Evolutionary conservation across 495 filamentous ascomycete species (phyloP), one percentile per base, ranked within the genome.

Genomic region (Penicillium ochrochloron): DNA sequence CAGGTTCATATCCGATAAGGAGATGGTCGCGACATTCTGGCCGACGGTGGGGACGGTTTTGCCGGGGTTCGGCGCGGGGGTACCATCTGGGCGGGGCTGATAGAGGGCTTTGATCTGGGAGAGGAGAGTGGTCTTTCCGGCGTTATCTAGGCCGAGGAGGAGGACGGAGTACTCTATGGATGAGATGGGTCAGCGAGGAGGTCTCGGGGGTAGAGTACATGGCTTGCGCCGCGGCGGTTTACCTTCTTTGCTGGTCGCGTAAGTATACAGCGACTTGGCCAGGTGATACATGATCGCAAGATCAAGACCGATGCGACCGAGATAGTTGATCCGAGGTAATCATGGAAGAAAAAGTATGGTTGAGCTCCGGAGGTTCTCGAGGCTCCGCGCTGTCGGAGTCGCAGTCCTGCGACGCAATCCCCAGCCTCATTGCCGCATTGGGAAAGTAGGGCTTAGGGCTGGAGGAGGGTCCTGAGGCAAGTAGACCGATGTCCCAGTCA

Each of bases 41-140:
- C 95, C 95, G 72, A 99, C 95, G 17, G 95, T 99, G 17, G 95
- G 95, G 35, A 97, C 96, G 50, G 95, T 99, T 64, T 87, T 88
- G 58, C 83, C 77, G 57, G 76, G 79, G 84, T 88, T 79, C 61
- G 78, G 70, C 15, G 75, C 63, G 78, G 79, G 75, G 58, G 85
- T 75, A 60, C 86, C 82, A 68, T 84, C 82, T 17, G 80, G 66
- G 61, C 85, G 84, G 39, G 90, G 87, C 60, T 89, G 84, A 80
- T 90, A 96, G 70, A 94, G 82, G 42, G 92, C 85, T 80, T 97
- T 97, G 72, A 97, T 90, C 73, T 97, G 92, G 65, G 95, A 92
- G 76, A 97, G 93, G 75, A 99, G 93, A 15, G 95, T 99, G 39
- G 95, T 98, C 82, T 99, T 99, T 76, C 95, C 95, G 57, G 95